A percentile compares a stretch with the other conserved stretches of the same genome.
Conservation (phyloP, 1,139 yeast species). For the Zygoascus sp. region DNA sequence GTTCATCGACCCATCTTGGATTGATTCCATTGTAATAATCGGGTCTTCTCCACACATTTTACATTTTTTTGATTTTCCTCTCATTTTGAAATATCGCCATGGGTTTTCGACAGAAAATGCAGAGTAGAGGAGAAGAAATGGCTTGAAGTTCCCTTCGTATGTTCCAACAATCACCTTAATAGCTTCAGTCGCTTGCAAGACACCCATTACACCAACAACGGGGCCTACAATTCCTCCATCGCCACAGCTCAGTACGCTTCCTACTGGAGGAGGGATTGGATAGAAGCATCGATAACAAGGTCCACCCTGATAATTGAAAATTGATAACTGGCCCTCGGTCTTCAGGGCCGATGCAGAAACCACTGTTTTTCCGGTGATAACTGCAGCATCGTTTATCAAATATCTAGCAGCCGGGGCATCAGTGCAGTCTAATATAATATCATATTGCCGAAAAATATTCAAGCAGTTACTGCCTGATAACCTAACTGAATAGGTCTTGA, state of each 20-base stretch:
- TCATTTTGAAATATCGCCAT: constrained; percentile 72
- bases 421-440: constrained; percentile 84
- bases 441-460: constrained; percentile 57
- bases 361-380: constrained; percentile 60
- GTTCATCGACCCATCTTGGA: constrained; percentile 49
- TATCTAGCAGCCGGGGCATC: constrained; percentile 89
- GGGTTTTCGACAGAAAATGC: constrained; percentile 66
- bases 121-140: constrained; percentile 65
- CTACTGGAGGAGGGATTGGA: constrained; percentile 86
- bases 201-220: constrained; percentile 86
- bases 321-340: constrained; percentile 83
- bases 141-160: constrained; percentile 52
- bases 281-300: constrained; percentile 96
- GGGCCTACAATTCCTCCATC: constrained; percentile 98
- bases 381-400: constrained; percentile 81
- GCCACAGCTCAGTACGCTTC: constrained; percentile 75
- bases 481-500: constrained; percentile 49
- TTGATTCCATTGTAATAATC: constrained; percentile 43
- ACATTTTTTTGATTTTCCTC: constrained; percentile 61
- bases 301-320: constrained; percentile 65
- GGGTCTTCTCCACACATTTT: constrained; percentile 55
- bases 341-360: constrained; percentile 91
- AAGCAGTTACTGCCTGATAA: constrained; percentile 59
- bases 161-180: constrained; percentile 63
- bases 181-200: constrained; percentile 83